phyloP scores from a whole-genome alignment of 148 eudicot genomes.

The Cornus suecica region DNA sequence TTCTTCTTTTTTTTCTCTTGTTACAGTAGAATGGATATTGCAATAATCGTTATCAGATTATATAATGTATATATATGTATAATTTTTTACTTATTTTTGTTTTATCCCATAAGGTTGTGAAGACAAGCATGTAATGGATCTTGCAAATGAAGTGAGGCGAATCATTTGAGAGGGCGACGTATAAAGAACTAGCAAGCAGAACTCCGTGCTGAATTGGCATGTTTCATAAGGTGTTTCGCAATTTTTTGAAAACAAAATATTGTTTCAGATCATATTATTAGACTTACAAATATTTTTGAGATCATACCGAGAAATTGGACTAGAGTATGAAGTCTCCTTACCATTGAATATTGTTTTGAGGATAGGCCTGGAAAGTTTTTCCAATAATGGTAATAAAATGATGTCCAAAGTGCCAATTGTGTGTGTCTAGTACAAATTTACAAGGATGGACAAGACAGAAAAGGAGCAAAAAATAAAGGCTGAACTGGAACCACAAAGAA shows the following conservation, averaged over 20 bases:
- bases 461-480: too few relatives aligned
- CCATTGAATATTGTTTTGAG: background rate
- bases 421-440: too few relatives aligned
- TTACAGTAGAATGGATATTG: too few relatives aligned
- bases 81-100: background rate
- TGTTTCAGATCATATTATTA: background rate
- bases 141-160: constrained; percentile 72
- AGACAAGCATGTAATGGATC: constrained; percentile 73
- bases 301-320: too few relatives aligned
- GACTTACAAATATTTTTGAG: background rate
- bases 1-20: too few relatives aligned
- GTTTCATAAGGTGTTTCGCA: background rate
- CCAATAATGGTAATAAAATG: too few relatives aligned
- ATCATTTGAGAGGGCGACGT: constrained; percentile 28
- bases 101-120: constrained; percentile 43
- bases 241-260: background rate
- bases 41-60: too few relatives aligned
- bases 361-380: too few relatives aligned
- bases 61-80: too few relatives aligned
- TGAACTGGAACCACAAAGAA: too few relatives aligned
- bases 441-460: too few relatives aligned
- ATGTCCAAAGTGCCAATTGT: too few relatives aligned
- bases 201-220: background rate
- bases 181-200: background rate
- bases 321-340: background rate